These are phyloP conservation scores for Rhodotorula sp. DNA, from an alignment of 1,284 basidiomycete species.

Conservation along the genomic window DNA sequence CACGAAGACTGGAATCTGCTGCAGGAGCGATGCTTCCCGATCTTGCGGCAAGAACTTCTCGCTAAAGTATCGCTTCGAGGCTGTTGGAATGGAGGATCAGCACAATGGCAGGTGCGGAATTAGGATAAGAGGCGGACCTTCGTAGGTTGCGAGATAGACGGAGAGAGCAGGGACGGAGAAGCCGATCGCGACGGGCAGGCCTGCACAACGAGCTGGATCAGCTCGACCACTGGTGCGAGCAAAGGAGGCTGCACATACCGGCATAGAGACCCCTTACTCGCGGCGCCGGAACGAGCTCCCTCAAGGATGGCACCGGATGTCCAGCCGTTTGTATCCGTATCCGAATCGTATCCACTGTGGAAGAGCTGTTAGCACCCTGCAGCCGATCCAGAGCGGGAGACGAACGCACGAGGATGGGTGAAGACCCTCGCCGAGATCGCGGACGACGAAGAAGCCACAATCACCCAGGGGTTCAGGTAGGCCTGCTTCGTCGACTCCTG, in stretches of 20 bases:
- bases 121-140: slow-evolving; percentile 23
- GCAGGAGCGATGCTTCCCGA: slow-evolving; percentile 33
- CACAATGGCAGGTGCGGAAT: not conserved
- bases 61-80: slow-evolving; percentile 37
- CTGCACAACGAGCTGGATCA: not conserved
- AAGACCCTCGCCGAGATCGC: slow-evolving; percentile 35
- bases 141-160: slow-evolving; percentile 41
- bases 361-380: not conserved
- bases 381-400: not conserved
- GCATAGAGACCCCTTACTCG: slow-evolving; percentile 37
- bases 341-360: slow-evolving; percentile 41
- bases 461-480: slow-evolving; percentile 37
- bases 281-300: slow-evolving; percentile 36
- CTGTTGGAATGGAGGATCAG: slow-evolving; percentile 1
- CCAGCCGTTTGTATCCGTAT: slow-evolving; percentile 43
- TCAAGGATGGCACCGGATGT: slow-evolving; percentile 32
- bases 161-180: slow-evolving; percentile 42
- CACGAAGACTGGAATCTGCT: slow-evolving; percentile 42
- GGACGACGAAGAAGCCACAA: slow-evolving; percentile 36
- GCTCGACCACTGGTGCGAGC: not conserved
- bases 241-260: not conserved
- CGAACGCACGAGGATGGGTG: slow-evolving; percentile 41
- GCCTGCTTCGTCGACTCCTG: not conserved
- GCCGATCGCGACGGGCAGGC: slow-evolving; percentile 42
- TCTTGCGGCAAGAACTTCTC: slow-evolving; percentile 28